Percentiles rank a stretch among this genome's conserved stretches.
These are phyloP conservation scores for Sarocladiaceae sp. DNA, from an alignment of 2,329 filamentous ascomycete species.

Conservation along the genomic window DNA sequence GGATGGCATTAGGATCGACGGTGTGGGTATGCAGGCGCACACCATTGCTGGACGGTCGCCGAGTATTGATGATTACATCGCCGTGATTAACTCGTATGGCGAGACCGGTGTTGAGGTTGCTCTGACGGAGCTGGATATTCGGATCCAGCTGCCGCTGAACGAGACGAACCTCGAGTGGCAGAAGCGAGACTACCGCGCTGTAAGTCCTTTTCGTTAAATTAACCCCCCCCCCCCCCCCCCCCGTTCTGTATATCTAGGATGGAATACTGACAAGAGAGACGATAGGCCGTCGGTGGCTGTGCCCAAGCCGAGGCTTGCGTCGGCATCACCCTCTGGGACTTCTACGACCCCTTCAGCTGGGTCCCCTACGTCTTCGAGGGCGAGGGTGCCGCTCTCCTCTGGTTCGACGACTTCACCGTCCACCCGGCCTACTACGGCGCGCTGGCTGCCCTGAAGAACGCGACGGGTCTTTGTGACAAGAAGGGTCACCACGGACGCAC, in stretches of 20 bases:
- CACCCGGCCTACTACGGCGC: constrained; percentile 36
- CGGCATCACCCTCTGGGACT: constrained; percentile 29
- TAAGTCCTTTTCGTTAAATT: constrained; percentile 10
- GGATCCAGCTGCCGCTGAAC: constrained; percentile 26
- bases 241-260: neutral
- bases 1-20: constrained; percentile 41
- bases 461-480: constrained; percentile 15
- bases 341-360: constrained; percentile 32
- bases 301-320: constrained; percentile 22
- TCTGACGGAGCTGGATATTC: constrained; percentile 49
- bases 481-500: neutral
- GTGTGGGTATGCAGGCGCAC: constrained; percentile 46
- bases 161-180: constrained; percentile 23
- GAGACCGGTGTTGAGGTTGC: constrained; percentile 43
- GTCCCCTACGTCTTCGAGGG: constrained; percentile 34
- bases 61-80: constrained; percentile 28
- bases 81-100: constrained; percentile 37
- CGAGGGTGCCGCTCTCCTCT: constrained; percentile 33
- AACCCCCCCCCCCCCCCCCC: neutral
- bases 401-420: constrained; percentile 33
- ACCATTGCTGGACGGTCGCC: constrained; percentile 38
- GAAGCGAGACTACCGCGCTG: constrained; percentile 21
- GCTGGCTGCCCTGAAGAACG: constrained; percentile 28
- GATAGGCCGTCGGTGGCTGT: constrained; percentile 20
- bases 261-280: neutral